These are phyloP conservation scores for Russula abietina DNA, from an alignment of 768 basidiomycete species.

Conservation along the genomic window DNA sequence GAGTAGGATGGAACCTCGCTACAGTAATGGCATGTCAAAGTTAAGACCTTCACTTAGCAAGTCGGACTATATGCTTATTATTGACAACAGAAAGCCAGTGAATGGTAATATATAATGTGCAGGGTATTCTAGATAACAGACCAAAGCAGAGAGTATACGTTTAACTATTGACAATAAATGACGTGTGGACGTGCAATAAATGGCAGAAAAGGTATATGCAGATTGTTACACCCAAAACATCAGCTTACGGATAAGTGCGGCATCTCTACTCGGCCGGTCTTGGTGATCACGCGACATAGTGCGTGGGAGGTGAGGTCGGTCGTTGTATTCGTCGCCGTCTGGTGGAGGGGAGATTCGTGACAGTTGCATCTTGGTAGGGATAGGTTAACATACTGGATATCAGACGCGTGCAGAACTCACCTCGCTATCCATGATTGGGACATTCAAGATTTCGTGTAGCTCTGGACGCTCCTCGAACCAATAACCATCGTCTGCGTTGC, in stretches of 20 bases:
- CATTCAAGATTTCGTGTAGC: slow-evolving; percentile 51
- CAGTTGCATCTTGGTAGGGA: slow-evolving; percentile 52
- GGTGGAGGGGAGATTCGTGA: slow-evolving; percentile 53
- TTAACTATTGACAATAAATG: slow-evolving; percentile 16
- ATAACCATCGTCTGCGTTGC: slow-evolving; percentile 45
- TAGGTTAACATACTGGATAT: not conserved
- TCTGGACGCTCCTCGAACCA: slow-evolving; percentile 50
- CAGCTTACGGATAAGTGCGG: slow-evolving; percentile 30
- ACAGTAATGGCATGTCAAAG: not conserved
- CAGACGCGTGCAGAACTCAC: slow-evolving; percentile 35
- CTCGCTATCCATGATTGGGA: slow-evolving; percentile 63
- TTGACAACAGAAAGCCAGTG: not conserved
- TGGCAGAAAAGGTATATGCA: not conserved
- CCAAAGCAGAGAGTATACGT: not conserved
- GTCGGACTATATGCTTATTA: not conserved
- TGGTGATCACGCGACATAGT: slow-evolving; percentile 26
- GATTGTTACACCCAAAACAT: slow-evolving; percentile 27
- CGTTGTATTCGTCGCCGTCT: slow-evolving; percentile 37
- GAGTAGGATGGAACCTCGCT: not conserved
- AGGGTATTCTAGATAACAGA: slow-evolving; percentile 19
- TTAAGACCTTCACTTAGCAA: not conserved
- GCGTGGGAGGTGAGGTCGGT: slow-evolving; percentile 22
- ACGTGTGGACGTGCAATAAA: slow-evolving; percentile 4
- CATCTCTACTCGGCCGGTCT: slow-evolving; percentile 26
- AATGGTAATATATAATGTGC: slow-evolving; percentile 7